A percentile compares a stretch with the other conserved stretches of the same genome.
These are phyloP conservation scores for Candida corydali DNA, from an alignment of 805 yeast species.

Conservation along the genomic window DNA sequence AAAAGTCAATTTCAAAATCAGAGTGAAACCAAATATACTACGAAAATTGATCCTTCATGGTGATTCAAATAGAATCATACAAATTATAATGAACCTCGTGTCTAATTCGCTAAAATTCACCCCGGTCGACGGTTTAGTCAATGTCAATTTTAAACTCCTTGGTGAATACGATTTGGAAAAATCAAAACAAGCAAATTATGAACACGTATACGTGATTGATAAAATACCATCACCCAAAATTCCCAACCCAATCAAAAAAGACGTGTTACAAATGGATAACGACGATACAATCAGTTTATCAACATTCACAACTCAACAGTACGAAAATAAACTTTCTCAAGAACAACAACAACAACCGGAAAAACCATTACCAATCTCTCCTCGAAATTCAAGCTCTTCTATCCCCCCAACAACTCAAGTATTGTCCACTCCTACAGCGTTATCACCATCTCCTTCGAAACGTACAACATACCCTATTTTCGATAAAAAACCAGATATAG, in stretches of 20 bases:
- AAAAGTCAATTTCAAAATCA: slow-evolving; percentile 59
- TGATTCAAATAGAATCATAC: slow-evolving; percentile 86
- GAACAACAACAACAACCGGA: slow-evolving; percentile 25
- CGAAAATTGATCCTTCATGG: slow-evolving; percentile 71
- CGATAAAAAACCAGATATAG: slow-evolving; percentile 8
- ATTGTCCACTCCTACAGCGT: background rate
- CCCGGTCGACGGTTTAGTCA: slow-evolving; percentile 82
- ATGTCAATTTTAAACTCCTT: slow-evolving; percentile 53
- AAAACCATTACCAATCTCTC: slow-evolving; percentile 5
- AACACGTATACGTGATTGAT: slow-evolving; percentile 40
- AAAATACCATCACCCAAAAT: slow-evolving; percentile 12
- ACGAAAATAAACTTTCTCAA: slow-evolving; percentile 33
- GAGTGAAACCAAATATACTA: slow-evolving; percentile 55
- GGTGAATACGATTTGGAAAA: slow-evolving; percentile 62
- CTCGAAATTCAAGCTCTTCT: background rate
- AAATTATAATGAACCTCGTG: slow-evolving; percentile 86
- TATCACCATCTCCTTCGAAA: background rate
- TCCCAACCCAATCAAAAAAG: background rate
- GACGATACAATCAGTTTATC: slow-evolving; percentile 24
- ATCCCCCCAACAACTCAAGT: background rate
- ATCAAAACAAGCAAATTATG: slow-evolving; percentile 40
- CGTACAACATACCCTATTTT: slow-evolving; percentile 4
- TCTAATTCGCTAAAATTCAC: slow-evolving; percentile 90
- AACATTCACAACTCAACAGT: slow-evolving; percentile 35
- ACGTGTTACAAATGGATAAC: background rate